Evolutionary conservation across 345 rosid genomes (phyloP), one percentile per base, ranked within the genome.

Genomic region (Acer campestre): DNA sequence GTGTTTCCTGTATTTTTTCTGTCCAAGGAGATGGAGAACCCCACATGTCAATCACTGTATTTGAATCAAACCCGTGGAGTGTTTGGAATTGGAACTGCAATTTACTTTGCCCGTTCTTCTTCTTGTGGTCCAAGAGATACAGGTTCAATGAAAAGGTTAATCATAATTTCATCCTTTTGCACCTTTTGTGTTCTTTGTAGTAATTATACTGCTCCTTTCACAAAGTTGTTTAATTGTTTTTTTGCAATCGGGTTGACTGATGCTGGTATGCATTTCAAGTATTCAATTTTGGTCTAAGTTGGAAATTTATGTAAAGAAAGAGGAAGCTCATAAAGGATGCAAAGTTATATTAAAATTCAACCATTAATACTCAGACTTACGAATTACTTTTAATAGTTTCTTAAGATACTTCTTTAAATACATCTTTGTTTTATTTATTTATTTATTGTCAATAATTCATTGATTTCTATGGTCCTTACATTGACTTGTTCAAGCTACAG

Each of bases 1-100:
- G 91, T 89, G 42, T 95, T 84, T 78, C 99, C 99, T 74, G 80
- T 84, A 61, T 93, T 95, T 88, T 95, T 92, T 77, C 89, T 92
- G 78, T 90, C 96, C 0, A 90, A 90, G 82, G 98, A 89, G 63
- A 76, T 67, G 31, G 80, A 75, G 56, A 68, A 80, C 17, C 88
- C 90, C 56, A 81, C 91, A 3, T 83, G 67, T 80, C 87, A 90
- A 74, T 84, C 92, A 25, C 82, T 95, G 29, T 80, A 70, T 83
- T 80, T 88, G 49, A 89, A 90, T 73, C 84, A 81, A 71, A 87
- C 84, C 2, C 89, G 87, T 29, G 98, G 99, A 65, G 83, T 88
- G 76, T 90, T 95, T 71, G 98, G 97, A 56, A 86, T 89, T 68
- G 99, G 99, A 77, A 80, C 84, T 40, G 98, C 99, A 67, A 75